Conservation (phyloP, 2,329 filamentous ascomycete species). For the Rhinocladiella similis region DNA sequence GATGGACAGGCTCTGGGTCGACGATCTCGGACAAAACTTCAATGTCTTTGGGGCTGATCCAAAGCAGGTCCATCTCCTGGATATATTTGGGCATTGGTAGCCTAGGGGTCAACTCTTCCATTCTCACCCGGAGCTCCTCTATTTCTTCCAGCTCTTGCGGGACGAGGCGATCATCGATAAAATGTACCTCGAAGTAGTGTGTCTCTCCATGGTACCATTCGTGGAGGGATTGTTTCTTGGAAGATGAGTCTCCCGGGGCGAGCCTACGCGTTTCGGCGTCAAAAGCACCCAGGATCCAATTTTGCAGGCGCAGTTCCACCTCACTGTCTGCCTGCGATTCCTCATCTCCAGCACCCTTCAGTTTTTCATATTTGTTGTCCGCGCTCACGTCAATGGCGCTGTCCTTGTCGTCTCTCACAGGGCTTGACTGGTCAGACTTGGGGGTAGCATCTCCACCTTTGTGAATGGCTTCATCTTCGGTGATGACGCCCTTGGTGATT, state of each 20-base stretch:
- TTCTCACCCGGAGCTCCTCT: not conserved
- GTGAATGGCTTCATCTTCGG: not conserved
- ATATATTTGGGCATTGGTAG: slow-evolving; percentile 6
- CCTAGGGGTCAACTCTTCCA: slow-evolving; percentile 4
- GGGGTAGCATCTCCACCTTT: not conserved
- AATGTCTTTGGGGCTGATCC: slow-evolving; percentile 1
- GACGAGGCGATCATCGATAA: not conserved
- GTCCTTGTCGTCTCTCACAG: not conserved
- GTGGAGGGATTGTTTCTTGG: not conserved
- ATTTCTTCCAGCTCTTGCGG: slow-evolving; percentile 5
- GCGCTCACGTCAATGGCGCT: slow-evolving; percentile 6
- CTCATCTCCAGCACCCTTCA: not conserved
- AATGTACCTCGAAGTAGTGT: not conserved
- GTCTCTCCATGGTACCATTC: slow-evolving; percentile 11
- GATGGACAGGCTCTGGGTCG: slow-evolving; percentile 8
- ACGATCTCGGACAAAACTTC: slow-evolving; percentile 3
- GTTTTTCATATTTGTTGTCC: not conserved
- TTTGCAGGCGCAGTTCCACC: not conserved
- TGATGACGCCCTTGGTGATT: too few species aligned
- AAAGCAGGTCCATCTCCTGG: not conserved
- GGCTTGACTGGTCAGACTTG: not conserved
- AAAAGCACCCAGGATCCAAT: slow-evolving; percentile 13
- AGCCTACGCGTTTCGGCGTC: not conserved
- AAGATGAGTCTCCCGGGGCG: not conserved
- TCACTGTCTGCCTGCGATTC: not conserved